Conservation (phyloP, 768 basidiomycete genomes). For the Auricularia cornea region DNA sequence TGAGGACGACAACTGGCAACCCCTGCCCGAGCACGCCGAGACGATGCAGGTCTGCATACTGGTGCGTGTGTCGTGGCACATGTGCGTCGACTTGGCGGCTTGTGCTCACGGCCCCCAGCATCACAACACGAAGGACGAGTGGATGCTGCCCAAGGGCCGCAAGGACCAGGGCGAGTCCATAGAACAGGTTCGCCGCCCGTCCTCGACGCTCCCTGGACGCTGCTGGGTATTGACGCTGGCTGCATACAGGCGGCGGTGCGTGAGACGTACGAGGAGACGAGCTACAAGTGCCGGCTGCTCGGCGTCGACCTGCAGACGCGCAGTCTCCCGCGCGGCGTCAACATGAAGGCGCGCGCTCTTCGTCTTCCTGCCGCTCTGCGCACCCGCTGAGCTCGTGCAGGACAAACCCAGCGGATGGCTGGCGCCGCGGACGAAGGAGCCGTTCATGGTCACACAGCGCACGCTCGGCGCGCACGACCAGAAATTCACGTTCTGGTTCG, state of each 20-base stretch:
- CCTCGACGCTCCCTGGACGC: neutral
- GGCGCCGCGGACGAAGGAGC: neutral
- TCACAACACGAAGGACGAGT: conserved; percentile 21
- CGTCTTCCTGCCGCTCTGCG: too few relatives aligned
- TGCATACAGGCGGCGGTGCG: conserved; percentile 47
- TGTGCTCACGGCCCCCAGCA: conserved; percentile 23
- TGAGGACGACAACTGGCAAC: neutral
- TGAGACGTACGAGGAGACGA: conserved; percentile 62
- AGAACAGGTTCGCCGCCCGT: conserved; percentile 1
- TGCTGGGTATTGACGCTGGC: conserved; percentile 29
- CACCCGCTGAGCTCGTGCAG: neutral
- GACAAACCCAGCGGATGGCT: neutral
- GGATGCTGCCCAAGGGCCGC: conserved; percentile 48
- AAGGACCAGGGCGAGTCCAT: conserved; percentile 12
- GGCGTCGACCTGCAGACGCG: conserved; percentile 44
- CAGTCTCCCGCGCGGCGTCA: conserved; percentile 40
- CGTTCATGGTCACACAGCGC: conserved; percentile 1
- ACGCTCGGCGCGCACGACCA: neutral
- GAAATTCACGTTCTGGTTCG: neutral
- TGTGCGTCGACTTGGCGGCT: conserved; percentile 5
- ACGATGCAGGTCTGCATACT: conserved; percentile 9
- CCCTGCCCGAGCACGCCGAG: neutral
- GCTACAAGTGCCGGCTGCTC: conserved; percentile 44
- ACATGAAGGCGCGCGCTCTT: conserved; percentile 18
- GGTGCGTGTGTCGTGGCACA: conserved; percentile 11